Evolutionary conservation across 148 eudicot genomes (phyloP), one percentile per base, ranked within the genome.

Genomic region (Chenopodium berlandieri): DNA sequence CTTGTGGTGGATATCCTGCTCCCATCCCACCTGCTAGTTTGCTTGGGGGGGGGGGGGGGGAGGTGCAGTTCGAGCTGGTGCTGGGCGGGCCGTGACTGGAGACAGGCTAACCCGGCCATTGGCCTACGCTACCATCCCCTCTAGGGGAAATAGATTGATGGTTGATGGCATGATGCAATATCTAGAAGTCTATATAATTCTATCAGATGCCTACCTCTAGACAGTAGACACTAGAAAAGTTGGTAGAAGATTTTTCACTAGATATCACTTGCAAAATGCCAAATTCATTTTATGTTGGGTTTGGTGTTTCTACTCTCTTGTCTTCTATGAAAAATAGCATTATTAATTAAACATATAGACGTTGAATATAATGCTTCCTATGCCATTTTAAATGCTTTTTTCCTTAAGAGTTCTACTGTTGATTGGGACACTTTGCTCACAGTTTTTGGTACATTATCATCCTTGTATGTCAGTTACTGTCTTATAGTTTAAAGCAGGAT

Each of bases 401-500:
- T 65, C 50, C 60, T 58, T 58, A 2, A 2, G 19, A 62, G 37
- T 63, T 71, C 50, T 69, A n/a, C n/a, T 20, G 72, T 79, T 75
- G 74, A 69, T 83, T 83, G 75, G 82, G 82, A 75, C 76, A 66
- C 79, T 63, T 73, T 79, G 74, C 52, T 79, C 76, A 30, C 17
- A 72, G 56, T 71, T 78, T 78, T 65, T 78, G 79, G 50, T 37
- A 79, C 76, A 71, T 22, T 34, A 48, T 80, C 83, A 71, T 71
- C 58, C 78, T 71, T 63, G 40, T 79, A 46, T 79, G 82, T 79
- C 71, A 56, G n/a, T 66, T 27, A 78, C 47, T 48, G 54, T 40
- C n/a, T 31, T 48, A 32, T 32, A 9, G 46, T 47, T 60, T 22
- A 63, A 79, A 68, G 46, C 27, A 70, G 8, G 37, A 60, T 83